Base-by-base conservation (phyloP, 208 protist genomes). In the Crithidia fasciculata region DNA sequence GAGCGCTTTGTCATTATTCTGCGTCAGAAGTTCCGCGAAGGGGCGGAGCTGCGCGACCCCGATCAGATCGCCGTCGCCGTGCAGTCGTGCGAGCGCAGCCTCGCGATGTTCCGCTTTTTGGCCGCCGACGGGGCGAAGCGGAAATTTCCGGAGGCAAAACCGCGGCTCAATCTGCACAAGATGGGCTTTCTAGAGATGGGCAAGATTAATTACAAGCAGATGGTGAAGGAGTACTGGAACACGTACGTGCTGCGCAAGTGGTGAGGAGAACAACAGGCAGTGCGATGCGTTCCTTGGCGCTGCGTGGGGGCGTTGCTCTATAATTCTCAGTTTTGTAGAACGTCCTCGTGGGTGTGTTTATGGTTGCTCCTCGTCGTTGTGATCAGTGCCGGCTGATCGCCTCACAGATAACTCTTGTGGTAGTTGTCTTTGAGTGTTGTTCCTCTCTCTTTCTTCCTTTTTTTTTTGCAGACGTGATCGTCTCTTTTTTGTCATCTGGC, bases 191-290 rank as follows among this genome's bases (percentile, higher is more conserved):
- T 94, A 8, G 87, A 96, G 56, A 95, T 96, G 92, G 83, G 82
- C 0, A 90, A 88, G 74, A 88, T 95, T 9, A 96, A 96, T 83
- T 94, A 90, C 83, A 91, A 78, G 80, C 88, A 93, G 68, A 92
- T 94, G 86, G 81, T 74, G 68, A 96, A 96, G 82, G 89, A 96
- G 83, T 96, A 95, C 83, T 96, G 87, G 87, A 95, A 94, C 74
- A 92, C 85, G 15, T 96, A 96, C 69, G 75, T 96, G 44, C 84
- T 92, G 87, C 87, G 89, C 18, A 84, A 87, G 58, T 96, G 92
- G 92, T 96, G 19, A 62, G 37, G 49, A 67, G 19, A 66, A 72
- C n/a, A 61, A 80, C 49, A 54, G 16, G 39, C 16, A 59, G 28
- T 12, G n/a, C 3, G 28, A 19, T 13, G 39, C 3, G 39, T 28